Evolutionary conservation across 371 early-diverging fungal genomes (phyloP).

Genomic region (Haplosporangium sp.): DNA sequence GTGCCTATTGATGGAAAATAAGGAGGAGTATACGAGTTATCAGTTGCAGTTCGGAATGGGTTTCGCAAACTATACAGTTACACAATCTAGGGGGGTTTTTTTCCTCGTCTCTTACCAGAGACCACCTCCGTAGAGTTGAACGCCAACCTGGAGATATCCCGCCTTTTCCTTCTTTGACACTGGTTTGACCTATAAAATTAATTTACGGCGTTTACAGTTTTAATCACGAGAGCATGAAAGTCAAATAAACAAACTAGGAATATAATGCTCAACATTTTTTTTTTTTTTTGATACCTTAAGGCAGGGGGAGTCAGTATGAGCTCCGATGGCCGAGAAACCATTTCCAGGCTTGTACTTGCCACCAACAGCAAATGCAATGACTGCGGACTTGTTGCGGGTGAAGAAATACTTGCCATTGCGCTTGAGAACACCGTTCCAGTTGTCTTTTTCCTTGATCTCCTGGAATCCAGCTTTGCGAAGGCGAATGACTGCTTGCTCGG

Average conservation of each 20-base stretch:
- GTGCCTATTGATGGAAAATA: slow-evolving; percentile 70
- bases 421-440: slow-evolving; percentile 78
- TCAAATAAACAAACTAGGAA: not conserved
- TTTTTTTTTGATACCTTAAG: slow-evolving; percentile 74
- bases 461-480: slow-evolving; percentile 83
- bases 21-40: not conserved
- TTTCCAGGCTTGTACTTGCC: slow-evolving; percentile 86
- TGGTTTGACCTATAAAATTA: slow-evolving; percentile 83
- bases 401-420: slow-evolving; percentile 92
- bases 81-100: not conserved
- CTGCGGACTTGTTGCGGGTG: slow-evolving; percentile 91
- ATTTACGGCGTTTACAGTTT: not conserved
- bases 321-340: slow-evolving; percentile 91
- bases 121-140: slow-evolving; percentile 94
- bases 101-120: slow-evolving; percentile 73
- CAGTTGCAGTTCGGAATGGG: not conserved
- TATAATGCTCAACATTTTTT: not conserved
- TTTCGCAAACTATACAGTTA: not conserved
- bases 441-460: slow-evolving; percentile 88
- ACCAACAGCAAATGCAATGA: slow-evolving; percentile 96
- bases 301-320: slow-evolving; percentile 98
- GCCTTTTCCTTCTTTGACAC: slow-evolving; percentile 85
- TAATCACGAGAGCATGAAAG: not conserved
- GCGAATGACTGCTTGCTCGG: slow-evolving; percentile 73
- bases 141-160: slow-evolving; percentile 93